Base-by-base conservation (phyloP, 2,329 filamentous ascomycete genomes). In the Cordyceps cateniannulata region DNA sequence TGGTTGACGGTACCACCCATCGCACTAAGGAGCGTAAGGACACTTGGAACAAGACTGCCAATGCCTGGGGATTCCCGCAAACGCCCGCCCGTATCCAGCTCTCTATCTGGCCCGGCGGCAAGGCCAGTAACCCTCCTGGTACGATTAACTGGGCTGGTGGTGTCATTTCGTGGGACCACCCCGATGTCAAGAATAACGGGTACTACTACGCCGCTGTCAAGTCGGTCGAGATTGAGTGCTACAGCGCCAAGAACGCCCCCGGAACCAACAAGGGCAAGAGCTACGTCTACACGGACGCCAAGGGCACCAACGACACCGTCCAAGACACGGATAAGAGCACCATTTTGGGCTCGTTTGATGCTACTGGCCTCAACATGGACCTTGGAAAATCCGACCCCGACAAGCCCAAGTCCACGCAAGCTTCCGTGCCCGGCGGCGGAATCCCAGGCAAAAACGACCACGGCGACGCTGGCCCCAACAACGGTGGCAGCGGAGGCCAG, bases 61-160 rank as follows among this genome's bases (percentile, higher is more conserved):
- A 93, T 75, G 86, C 87, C 74, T 99, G 87, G 82, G 80, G 89
- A 69, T 99, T 84, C 79, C 95, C 95, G 7, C 95, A 98, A 77
- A 96, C 93, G 0, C 95, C 95, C 4, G 78, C 93, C 18, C 90
- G 93, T 67, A 84, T 99, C 57, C 91, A 97, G 79, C 82, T 99
- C 55, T 98, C 95, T 18, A 86, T 99, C 70, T 99, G 95, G 95
- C 95, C 95, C 45, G 95, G 91, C 69, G 95, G 95, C 71, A 84
- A 90, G 51, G 76, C 85, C 10, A 82, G 81, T 70, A 97, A 97
- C 73, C 88, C 84, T 45, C 71, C 89, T 72, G 95, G 95, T 60
- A 98, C 95, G 38, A 84, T 96, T 65, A 81, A 87, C 59, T 99
- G 95, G 95, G 91, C 93, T 20, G 95, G 95, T 70, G 95, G 95